Base-by-base conservation (phyloP, 2,329 filamentous ascomycete genomes). In the Microdochium bolleyi region DNA sequence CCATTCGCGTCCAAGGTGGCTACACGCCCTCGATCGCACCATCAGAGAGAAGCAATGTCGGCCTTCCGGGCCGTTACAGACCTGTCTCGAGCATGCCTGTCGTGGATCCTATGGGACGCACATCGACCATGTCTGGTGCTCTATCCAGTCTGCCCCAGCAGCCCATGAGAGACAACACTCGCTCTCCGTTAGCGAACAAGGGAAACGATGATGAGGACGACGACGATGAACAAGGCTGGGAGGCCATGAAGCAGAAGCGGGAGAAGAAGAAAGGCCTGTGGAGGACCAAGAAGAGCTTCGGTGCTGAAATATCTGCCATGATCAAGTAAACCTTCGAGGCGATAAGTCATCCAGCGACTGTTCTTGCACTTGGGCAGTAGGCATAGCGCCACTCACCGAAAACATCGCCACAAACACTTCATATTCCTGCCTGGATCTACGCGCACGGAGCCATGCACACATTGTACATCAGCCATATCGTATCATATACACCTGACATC, bases 11-110 rank as follows among this genome's bases (percentile, higher is more conserved):
- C 52, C 75, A 71, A 68, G 80, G 73, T 51, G 84, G 82, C 9
- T 97, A 97, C 69, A 81, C 91, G 1, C 84, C 91, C 1, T 97
- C 92, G 1, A 95, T 99, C 59, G 92, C 94, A 2, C 94, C 94
- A 1, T 96, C 90, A 4, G 94, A 97, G 72, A 87, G 94, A 56
- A 97, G 92, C 76, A 97, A 95, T 67, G 76, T 96, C 56, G 94
- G 94, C 16, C 79, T 95, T 51, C 91, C 94, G 9, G 86, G 89
- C 30, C 84, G 94, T 48, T 99, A 99, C 71, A 83, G 94, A 48
- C 91, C 94, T 1, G 92, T 97, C 1, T 91, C 89, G 0, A 85
- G 87, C 44, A 74, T 78, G 52, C 75, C 73, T 8, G 64, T 68
- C 4, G 56, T 61, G 53, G 62, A 70, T 48, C 57, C 64, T 37